These are phyloP conservation scores for Globisporangium heterothallicum DNA, from an alignment of 352 stramenopile species.

Conservation along the genomic window DNA sequence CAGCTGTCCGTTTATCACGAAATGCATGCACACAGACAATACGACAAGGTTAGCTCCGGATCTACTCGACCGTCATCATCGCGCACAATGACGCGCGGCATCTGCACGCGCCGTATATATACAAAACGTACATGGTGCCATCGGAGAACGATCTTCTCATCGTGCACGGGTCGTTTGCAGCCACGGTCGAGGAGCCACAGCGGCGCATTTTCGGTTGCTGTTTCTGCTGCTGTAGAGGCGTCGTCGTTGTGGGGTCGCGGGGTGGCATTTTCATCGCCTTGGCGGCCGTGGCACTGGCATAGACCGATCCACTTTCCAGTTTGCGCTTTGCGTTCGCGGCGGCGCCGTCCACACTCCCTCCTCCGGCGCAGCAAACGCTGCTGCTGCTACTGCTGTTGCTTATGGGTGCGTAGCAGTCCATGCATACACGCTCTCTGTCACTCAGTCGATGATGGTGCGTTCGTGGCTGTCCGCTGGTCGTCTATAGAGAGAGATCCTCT, in stretches of 20 bases:
- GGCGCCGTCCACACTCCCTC: conserved; percentile 28
- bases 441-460: no score
- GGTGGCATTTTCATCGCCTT: conserved; percentile 15
- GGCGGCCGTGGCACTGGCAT: conserved; percentile 2
- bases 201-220: conserved; percentile 47
- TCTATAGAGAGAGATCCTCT: no score
- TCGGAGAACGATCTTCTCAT: conserved; percentile 66
- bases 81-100: no score
- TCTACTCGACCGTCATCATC: no score
- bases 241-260: background rate
- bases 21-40: background rate
- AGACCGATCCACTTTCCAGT: conserved; percentile 27
- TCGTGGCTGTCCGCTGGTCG: no score
- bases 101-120: no score
- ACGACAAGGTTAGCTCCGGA: no score
- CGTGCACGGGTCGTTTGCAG: conserved; percentile 12
- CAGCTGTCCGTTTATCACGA: conserved; percentile 4
- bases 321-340: conserved; percentile 61
- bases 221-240: no score
- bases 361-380: conserved; percentile 8
- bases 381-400: conserved; percentile 11
- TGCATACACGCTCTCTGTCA: no score
- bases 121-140: conserved; percentile 60
- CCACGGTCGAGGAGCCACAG: conserved; percentile 27
- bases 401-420: background rate